Conservation (phyloP, 129 eudicot species). For the Tanacetum coccineum region DNA sequence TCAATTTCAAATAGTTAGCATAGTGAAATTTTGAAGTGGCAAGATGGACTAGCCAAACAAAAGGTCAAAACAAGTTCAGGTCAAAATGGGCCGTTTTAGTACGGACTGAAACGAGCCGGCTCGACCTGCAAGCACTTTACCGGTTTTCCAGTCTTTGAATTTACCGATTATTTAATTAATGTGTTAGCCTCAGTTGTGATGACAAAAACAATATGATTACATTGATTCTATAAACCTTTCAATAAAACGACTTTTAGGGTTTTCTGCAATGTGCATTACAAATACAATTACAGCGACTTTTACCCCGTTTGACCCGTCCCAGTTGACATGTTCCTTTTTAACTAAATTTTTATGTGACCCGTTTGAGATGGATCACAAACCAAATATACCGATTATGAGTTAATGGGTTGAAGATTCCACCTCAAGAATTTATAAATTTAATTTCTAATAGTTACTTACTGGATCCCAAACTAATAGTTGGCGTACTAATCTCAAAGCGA, state of each 20-base stretch:
- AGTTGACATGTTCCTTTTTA: background rate
- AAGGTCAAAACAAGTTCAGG: background rate
- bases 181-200: background rate
- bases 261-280: background rate
- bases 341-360: background rate
- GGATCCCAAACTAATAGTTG: conserved; percentile 92
- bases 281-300: background rate
- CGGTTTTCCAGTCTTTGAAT: too few species aligned
- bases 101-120: background rate
- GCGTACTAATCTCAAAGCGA: conserved; percentile 90
- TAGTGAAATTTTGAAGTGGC: background rate
- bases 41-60: background rate
- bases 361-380: conserved; percentile 4
- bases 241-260: background rate
- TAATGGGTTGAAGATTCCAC: background rate
- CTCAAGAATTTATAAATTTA: background rate
- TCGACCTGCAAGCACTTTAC: background rate
- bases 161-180: background rate
- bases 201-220: background rate
- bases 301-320: background rate
- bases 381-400: background rate
- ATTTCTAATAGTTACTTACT: conserved; percentile 40
- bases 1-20: conserved; percentile 7
- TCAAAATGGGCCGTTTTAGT: background rate
- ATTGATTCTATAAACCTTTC: background rate